Conservation (phyloP, 2,329 filamentous ascomycete species). For the Grosmannia huntii region DNA sequence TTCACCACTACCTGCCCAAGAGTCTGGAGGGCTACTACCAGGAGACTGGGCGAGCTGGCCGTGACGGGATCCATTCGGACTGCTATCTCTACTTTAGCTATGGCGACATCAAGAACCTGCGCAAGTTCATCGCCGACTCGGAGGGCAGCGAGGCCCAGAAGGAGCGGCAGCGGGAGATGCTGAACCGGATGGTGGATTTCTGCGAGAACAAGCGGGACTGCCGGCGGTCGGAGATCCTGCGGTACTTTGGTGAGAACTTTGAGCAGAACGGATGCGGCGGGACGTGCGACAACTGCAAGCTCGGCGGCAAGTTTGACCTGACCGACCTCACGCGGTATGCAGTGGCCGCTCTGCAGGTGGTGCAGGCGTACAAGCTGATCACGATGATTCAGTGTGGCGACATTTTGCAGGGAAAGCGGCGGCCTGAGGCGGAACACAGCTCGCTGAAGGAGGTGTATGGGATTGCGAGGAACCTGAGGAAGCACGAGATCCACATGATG, state of each 20-base stretch:
- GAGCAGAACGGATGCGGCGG: conserved; percentile 54
- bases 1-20: conserved; percentile 87
- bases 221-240: conserved; percentile 72
- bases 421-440: conserved; percentile 36
- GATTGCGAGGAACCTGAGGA: conserved; percentile 54
- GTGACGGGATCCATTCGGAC: conserved; percentile 75
- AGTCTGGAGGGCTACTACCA: conserved; percentile 97
- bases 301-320: conserved; percentile 54
- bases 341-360: conserved; percentile 54
- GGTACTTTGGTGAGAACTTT: conserved; percentile 90
- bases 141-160: conserved; percentile 69
- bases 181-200: conserved; percentile 72
- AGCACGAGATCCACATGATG: conserved; percentile 70
- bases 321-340: conserved; percentile 70
- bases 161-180: conserved; percentile 70
- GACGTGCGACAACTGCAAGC: conserved; percentile 82
- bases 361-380: conserved; percentile 47
- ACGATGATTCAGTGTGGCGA: conserved; percentile 77
- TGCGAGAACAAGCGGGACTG: conserved; percentile 86
- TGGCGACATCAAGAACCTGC: conserved; percentile 58
- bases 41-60: conserved; percentile 87
- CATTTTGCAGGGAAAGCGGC: conserved; percentile 60
- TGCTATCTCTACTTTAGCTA: conserved; percentile 88
- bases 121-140: conserved; percentile 71
- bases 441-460: conserved; percentile 44